Conservation (phyloP, 441 rosid species). For the Biscutella laevigata region DNA sequence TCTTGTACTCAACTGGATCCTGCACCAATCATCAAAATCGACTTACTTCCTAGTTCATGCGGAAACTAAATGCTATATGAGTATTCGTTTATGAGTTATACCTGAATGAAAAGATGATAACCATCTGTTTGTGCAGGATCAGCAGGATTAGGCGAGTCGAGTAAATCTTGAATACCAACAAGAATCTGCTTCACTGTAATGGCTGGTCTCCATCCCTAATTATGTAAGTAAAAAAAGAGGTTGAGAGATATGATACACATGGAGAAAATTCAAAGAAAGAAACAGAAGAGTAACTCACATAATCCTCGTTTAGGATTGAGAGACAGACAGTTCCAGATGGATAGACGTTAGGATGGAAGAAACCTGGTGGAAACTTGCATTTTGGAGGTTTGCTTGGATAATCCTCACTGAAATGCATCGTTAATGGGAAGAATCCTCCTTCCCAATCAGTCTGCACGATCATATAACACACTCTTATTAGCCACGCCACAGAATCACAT, state of each 20-base stretch:
- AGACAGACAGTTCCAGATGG: constrained; percentile 96
- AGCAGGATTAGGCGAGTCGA: constrained; percentile 87
- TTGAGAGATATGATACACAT: not conserved
- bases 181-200: constrained; percentile 93
- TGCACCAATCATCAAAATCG: constrained; percentile 24
- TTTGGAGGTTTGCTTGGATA: constrained; percentile 97
- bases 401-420: constrained; percentile 83
- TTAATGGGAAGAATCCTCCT: constrained; percentile 83
- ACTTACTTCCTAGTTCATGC: too few species aligned
- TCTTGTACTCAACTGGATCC: constrained; percentile 81
- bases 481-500: not conserved
- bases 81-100: too few species aligned
- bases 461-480: not conserved
- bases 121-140: constrained; percentile 98
- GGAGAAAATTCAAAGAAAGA: not conserved
- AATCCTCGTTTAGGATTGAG: constrained; percentile 90
- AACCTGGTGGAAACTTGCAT: constrained; percentile 87
- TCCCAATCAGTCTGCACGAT: constrained; percentile 92
- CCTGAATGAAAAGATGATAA: constrained; percentile 92
- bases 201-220: constrained; percentile 98
- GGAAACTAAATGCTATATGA: not conserved
- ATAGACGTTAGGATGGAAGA: constrained; percentile 96
- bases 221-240: not conserved
- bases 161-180: constrained; percentile 86
- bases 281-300: constrained; percentile 39